phyloP scores from a whole-genome alignment of 2,329 filamentous ascomycete genomes.

The Monilinia aucupariae region DNA sequence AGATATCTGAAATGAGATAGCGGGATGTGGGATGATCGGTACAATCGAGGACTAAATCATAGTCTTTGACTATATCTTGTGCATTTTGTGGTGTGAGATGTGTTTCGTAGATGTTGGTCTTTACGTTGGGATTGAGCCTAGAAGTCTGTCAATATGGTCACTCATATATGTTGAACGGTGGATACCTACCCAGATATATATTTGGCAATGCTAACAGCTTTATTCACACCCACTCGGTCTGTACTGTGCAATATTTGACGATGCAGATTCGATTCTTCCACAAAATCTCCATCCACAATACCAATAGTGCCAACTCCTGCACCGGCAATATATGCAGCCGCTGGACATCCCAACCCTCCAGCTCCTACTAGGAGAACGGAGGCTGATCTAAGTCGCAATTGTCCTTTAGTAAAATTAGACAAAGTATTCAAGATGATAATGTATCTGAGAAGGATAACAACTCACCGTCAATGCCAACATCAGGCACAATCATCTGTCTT shows the following conservation, averaged over 20 bases:
- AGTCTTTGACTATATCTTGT: slow-evolving; percentile 57
- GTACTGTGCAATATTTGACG: slow-evolving; percentile 81
- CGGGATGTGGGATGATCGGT: slow-evolving; percentile 89
- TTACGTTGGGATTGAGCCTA: slow-evolving; percentile 68
- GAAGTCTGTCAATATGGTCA: neutral
- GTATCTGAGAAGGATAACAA: neutral
- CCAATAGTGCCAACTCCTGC: slow-evolving; percentile 81
- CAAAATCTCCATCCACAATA: slow-evolving; percentile 78
- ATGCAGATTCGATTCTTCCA: slow-evolving; percentile 88
- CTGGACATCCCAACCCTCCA: slow-evolving; percentile 86
- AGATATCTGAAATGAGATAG: slow-evolving; percentile 88
- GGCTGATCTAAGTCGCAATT: slow-evolving; percentile 64
- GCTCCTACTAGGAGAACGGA: slow-evolving; percentile 78
- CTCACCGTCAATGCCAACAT: slow-evolving; percentile 68
- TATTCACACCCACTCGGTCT: slow-evolving; percentile 63
- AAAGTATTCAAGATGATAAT: neutral
- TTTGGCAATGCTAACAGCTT: slow-evolving; percentile 70
- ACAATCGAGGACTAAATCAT: slow-evolving; percentile 87
- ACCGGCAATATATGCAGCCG: slow-evolving; percentile 85
- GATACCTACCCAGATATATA: slow-evolving; percentile 49
- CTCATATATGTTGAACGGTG: neutral
- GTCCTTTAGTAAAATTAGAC: slow-evolving; percentile 47
- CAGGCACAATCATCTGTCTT: slow-evolving; percentile 81
- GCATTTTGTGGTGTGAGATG: slow-evolving; percentile 68
- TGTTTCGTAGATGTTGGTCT: slow-evolving; percentile 55